Evolutionary conservation across 345 rosid species (phyloP).

Genomic region (Arabis alpina): DNA sequence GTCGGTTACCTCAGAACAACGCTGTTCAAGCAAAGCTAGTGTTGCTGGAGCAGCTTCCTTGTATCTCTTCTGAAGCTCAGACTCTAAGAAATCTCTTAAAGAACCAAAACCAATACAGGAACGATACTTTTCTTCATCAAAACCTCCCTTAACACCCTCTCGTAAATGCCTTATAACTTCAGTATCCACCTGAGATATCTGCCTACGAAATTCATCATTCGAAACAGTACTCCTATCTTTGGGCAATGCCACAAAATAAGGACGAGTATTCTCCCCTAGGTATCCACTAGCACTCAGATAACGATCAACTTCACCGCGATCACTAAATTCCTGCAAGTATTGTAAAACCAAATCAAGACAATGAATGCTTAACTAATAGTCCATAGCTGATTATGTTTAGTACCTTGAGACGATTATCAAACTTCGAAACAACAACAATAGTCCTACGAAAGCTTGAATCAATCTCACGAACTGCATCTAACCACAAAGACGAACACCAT

Average conservation of each 20-base stretch:
- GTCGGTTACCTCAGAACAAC: slow-evolving; percentile 67
- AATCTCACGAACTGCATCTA: slow-evolving; percentile 87
- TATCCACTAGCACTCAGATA: slow-evolving; percentile 94
- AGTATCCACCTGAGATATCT: slow-evolving; percentile 78
- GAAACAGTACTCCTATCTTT: slow-evolving; percentile 79
- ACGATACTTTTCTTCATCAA: slow-evolving; percentile 86
- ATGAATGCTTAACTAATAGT: not conserved
- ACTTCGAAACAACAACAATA: slow-evolving; percentile 88
- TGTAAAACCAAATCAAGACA: slow-evolving; percentile 19
- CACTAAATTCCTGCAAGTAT: slow-evolving; percentile 70
- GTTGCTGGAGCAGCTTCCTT: slow-evolving; percentile 96
- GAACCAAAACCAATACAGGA: slow-evolving; percentile 77
- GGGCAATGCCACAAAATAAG: slow-evolving; percentile 89
- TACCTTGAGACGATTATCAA: slow-evolving; percentile 98
- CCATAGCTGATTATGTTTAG: not conserved
- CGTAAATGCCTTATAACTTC: slow-evolving; percentile 72
- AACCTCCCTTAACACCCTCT: slow-evolving; percentile 89
- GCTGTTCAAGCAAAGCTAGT: slow-evolving; percentile 93
- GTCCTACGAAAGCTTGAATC: slow-evolving; percentile 90
- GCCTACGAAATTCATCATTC: slow-evolving; percentile 88
- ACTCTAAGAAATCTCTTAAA: slow-evolving; percentile 80
- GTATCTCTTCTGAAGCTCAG: slow-evolving; percentile 93
- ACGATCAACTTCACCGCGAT: slow-evolving; percentile 89
- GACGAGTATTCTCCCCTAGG: slow-evolving; percentile 85
- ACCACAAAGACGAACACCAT: slow-evolving; percentile 98